A percentile compares a stretch with the other conserved stretches of the same genome.
Evolutionary conservation across 129 eudicot species (phyloP).

Genomic region (Ambrosia trifida): DNA sequence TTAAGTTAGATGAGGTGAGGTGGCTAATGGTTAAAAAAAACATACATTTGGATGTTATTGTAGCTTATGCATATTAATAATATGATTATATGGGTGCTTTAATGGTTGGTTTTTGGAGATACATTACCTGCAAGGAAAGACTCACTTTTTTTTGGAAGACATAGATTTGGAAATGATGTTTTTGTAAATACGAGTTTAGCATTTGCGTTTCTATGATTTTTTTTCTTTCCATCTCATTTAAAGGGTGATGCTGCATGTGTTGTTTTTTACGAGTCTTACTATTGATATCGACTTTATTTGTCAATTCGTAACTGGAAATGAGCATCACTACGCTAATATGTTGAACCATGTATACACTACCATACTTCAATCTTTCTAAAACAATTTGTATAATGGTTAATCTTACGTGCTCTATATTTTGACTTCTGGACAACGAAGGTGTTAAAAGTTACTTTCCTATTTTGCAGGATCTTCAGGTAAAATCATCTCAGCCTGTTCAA

Average conservation of each 20-base stretch:
- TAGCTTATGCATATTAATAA: too few relatives aligned
- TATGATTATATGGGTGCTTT: not conserved
- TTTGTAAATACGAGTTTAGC: not conserved
- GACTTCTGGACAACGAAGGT: not conserved
- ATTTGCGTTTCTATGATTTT: too few relatives aligned
- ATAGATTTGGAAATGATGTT: not conserved
- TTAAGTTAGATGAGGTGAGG: not conserved
- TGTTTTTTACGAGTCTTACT: too few relatives aligned
- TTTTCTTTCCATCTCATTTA: not conserved
- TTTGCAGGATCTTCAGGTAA: conserved; percentile 80
- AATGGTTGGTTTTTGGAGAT: not conserved
- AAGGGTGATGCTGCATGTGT: too few relatives aligned
- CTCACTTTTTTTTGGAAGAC: too few relatives aligned
- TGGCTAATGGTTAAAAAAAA: not conserved
- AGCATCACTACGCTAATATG: not conserved
- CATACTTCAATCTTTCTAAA: not conserved
- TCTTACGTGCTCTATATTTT: not conserved
- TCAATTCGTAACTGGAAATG: too few relatives aligned
- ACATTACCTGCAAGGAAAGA: not conserved
- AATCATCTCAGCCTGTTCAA: conserved; percentile 74
- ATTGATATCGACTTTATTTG: not conserved
- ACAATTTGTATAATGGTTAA: not conserved
- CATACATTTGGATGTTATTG: too few relatives aligned
- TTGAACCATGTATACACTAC: not conserved
- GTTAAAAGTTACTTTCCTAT: not conserved